These are phyloP conservation scores for Fusarium sp. DNA, from an alignment of 2,329 filamentous ascomycete species.

Conservation along the genomic window DNA sequence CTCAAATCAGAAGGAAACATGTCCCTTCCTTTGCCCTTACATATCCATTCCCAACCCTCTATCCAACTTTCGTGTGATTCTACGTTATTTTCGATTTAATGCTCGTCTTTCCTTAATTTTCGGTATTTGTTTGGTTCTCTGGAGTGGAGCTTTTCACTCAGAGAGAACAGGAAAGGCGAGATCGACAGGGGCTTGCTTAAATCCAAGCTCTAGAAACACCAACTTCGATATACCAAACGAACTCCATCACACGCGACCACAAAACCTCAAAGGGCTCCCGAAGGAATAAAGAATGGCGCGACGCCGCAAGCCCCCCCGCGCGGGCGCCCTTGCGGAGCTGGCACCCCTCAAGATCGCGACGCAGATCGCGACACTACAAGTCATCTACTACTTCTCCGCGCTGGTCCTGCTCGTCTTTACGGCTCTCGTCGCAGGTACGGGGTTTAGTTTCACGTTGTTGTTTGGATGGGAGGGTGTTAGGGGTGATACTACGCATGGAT, in stretches of 20 bases:
- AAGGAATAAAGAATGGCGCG: slow-evolving; percentile 59
- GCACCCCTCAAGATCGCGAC: slow-evolving; percentile 69
- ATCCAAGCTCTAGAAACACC: not conserved
- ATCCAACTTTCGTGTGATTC: not conserved
- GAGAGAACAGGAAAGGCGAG: not conserved
- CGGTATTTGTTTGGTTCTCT: not conserved
- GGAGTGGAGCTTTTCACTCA: not conserved
- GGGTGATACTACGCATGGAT: slow-evolving; percentile 72
- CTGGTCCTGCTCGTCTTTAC: slow-evolving; percentile 68
- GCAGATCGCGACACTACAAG: slow-evolving; percentile 69
- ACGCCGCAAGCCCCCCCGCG: slow-evolving; percentile 67
- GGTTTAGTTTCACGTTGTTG: slow-evolving; percentile 65
- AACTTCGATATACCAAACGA: not conserved
- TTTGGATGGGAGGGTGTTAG: slow-evolving; percentile 70
- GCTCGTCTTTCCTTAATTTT: not conserved
- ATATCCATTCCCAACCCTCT: not conserved
- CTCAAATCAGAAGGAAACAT: slow-evolving; percentile 4
- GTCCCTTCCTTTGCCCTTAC: not conserved
- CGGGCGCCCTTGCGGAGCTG: slow-evolving; percentile 71
- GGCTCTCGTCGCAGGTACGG: slow-evolving; percentile 66
- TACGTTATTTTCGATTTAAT: not conserved
- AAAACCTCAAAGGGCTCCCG: not conserved
- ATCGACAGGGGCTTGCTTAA: not conserved
- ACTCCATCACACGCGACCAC: not conserved
- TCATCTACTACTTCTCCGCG: slow-evolving; percentile 65